These are phyloP conservation scores for Pythium dissotocum DNA, from an alignment of 352 stramenopile species.

Conservation along the genomic window DNA sequence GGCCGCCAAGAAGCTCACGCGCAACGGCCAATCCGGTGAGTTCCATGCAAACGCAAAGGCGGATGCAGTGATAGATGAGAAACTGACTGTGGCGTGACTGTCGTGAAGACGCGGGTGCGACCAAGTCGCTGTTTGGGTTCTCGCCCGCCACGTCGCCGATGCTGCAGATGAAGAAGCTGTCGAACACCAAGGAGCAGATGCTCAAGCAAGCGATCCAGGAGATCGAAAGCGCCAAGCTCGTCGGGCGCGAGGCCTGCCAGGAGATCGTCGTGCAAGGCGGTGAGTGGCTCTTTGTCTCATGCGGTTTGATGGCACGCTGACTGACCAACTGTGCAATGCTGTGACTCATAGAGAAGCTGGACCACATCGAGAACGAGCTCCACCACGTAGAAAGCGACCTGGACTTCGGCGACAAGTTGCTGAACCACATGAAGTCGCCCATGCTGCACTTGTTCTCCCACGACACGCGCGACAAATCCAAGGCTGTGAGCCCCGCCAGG, in stretches of 20 bases:
- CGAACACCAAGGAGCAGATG: conserved; percentile 58
- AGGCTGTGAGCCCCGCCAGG: conserved; percentile 7
- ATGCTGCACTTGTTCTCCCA: conserved; percentile 71
- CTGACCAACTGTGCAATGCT: background rate
- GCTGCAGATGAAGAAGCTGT: conserved; percentile 70
- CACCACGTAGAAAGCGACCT: conserved; percentile 59
- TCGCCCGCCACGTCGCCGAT: conserved; percentile 41
- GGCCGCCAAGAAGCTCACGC: conserved; percentile 48
- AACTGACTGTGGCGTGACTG: background rate
- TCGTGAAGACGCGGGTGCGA: conserved; percentile 32
- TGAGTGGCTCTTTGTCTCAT: conserved; percentile 10
- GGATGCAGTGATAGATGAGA: background rate
- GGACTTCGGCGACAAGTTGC: conserved; percentile 74
- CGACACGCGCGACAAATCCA: conserved; percentile 34
- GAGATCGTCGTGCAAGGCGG: conserved; percentile 73
- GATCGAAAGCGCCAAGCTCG: conserved; percentile 68
- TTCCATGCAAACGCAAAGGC: background rate
- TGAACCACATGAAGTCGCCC: conserved; percentile 66
- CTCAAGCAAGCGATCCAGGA: conserved; percentile 73
- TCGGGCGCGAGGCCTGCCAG: conserved; percentile 64
- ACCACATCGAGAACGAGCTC: conserved; percentile 65
- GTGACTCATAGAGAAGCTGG: conserved; percentile 55
- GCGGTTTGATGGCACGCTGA: no score
- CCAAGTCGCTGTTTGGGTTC: conserved; percentile 65
- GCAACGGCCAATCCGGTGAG: conserved; percentile 21